Conservation (phyloP, 148 eudicot genomes). For the Vaccinium myrtillus region DNA sequence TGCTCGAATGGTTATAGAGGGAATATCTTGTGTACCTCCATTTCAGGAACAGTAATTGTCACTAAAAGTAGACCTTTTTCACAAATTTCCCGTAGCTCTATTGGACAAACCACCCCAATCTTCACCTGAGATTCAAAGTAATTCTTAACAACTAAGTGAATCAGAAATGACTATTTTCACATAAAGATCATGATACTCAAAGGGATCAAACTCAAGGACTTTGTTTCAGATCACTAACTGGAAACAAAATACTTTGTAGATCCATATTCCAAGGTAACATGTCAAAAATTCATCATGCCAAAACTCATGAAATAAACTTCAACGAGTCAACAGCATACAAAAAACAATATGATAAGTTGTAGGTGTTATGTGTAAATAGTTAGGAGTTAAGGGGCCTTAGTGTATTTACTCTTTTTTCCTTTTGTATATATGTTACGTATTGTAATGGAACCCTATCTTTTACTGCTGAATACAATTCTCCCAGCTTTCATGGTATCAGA, state of each 20-base stretch:
- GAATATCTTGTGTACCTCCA: constrained; percentile 63
- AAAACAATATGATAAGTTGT: too few species aligned
- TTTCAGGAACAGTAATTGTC: constrained; percentile 92
- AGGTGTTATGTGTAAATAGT: too few species aligned
- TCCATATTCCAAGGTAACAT: background rate
- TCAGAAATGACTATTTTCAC: background rate
- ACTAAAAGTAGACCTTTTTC: constrained; percentile 89
- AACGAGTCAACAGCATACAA: too few species aligned
- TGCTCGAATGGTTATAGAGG: background rate
- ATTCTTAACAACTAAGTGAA: constrained; percentile 11
- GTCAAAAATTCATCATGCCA: background rate
- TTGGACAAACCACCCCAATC: constrained; percentile 47
- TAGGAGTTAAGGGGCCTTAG: too few species aligned
- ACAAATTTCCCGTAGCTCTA: constrained; percentile 71
- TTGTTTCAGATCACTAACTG: background rate
- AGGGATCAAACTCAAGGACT: background rate
- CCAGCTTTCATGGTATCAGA: too few species aligned
- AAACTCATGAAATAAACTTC: background rate
- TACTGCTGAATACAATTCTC: too few species aligned
- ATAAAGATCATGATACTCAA: background rate
- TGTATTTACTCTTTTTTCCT: too few species aligned
- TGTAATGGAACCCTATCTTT: too few species aligned
- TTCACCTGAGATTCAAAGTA: constrained; percentile 46
- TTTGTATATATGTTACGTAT: too few species aligned
- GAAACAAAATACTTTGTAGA: background rate